Evolutionary conservation across 306 rosid species (phyloP).

Genomic region (Cicer bijugum): DNA sequence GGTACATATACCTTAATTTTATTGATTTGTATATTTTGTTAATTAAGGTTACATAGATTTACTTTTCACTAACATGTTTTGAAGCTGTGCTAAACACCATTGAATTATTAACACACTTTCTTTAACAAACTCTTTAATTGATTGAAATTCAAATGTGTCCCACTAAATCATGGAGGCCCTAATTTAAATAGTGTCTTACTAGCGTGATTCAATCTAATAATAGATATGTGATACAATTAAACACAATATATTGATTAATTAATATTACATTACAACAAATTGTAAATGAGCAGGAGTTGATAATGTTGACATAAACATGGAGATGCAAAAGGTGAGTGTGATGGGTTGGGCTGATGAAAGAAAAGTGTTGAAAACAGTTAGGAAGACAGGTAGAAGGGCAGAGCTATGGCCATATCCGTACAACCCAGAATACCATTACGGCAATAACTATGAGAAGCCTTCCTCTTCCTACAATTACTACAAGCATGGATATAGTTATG

Average conservation of each 20-base stretch:
- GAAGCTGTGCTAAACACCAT: too few species aligned
- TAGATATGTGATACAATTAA: too few species aligned
- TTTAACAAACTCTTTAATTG: too few species aligned
- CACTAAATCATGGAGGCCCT: too few species aligned
- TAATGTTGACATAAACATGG: conserved; percentile 59
- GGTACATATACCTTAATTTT: conserved; percentile 43
- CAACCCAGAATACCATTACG: conserved; percentile 54
- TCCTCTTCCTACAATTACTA: conserved; percentile 54
- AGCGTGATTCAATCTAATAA: too few species aligned
- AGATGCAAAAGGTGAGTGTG: conserved; percentile 78
- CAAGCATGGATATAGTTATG: conserved; percentile 46
- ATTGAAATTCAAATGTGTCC: too few species aligned
- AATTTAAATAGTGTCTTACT: too few species aligned
- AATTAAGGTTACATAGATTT: too few species aligned
- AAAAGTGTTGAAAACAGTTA: conserved; percentile 63
- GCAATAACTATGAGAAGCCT: conserved; percentile 14
- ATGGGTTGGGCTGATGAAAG: conserved; percentile 71
- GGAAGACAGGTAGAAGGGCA: conserved; percentile 67
- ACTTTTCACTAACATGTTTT: too few species aligned
- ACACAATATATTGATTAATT: too few species aligned
- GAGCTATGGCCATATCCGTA: conserved; percentile 81
- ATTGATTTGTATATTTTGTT: too few species aligned
- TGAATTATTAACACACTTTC: too few species aligned
- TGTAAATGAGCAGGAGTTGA: conserved; percentile 58
- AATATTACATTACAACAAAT: neutral